Evolutionary conservation across 495 filamentous ascomycete genomes (phyloP).

Genomic region (Xylaria acuta): DNA sequence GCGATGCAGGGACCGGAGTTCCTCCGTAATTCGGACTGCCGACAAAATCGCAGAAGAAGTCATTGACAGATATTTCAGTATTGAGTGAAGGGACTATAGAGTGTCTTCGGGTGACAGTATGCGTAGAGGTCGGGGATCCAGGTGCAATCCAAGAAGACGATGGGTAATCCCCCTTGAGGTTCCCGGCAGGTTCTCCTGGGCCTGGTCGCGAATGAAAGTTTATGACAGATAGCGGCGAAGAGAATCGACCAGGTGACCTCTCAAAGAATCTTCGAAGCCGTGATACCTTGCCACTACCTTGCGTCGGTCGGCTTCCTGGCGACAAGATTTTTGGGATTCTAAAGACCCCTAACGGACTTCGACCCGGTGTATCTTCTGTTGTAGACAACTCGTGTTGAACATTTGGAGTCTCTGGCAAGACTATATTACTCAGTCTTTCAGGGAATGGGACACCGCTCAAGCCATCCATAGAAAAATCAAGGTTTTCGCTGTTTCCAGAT

Average conservation of each 20-base stretch:
- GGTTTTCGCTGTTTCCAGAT: neutral
- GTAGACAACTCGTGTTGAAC: neutral
- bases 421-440: neutral
- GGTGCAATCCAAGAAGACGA: conserved; percentile 23
- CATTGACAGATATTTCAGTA: conserved; percentile 36
- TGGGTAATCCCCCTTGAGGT: neutral
- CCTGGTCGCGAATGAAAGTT: conserved; percentile 28
- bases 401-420: neutral
- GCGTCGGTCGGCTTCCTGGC: neutral
- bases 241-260: conserved; percentile 25
- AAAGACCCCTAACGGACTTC: neutral
- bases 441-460: neutral
- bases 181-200: neutral
- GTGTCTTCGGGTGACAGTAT: conserved; percentile 25
- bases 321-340: neutral
- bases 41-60: conserved; percentile 39
- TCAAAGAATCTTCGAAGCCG: conserved; percentile 42
- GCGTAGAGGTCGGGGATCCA: conserved; percentile 32
- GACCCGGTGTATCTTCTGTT: neutral
- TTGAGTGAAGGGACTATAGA: conserved; percentile 33
- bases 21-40: conserved; percentile 19
- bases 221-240: conserved; percentile 29
- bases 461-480: conserved; percentile 8
- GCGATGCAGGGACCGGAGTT: neutral
- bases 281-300: conserved; percentile 32